A percentile compares a stretch with the other conserved stretches of the same genome.
Conservation (phyloP, 208 protist genomes). For the Leishmania braziliensis region DNA sequence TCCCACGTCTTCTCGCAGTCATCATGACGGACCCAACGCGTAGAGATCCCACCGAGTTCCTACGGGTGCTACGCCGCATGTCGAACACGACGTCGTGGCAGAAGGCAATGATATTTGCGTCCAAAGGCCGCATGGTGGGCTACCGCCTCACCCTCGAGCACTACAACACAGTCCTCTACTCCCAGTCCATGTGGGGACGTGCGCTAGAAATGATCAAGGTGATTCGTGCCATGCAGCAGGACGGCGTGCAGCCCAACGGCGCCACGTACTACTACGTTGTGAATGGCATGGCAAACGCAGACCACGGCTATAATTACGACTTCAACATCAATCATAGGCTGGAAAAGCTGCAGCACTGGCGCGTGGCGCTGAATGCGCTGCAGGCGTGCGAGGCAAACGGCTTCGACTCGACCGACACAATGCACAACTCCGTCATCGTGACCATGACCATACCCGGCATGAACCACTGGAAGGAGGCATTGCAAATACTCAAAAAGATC, state of each 20-base stretch:
- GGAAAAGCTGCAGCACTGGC: slow-evolving; percentile 91
- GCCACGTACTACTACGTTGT: slow-evolving; percentile 92
- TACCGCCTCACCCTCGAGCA: slow-evolving; percentile 87
- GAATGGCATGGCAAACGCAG: slow-evolving; percentile 92
- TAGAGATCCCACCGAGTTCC: slow-evolving; percentile 90
- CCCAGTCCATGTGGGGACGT: slow-evolving; percentile 88
- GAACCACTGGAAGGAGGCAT: slow-evolving; percentile 84
- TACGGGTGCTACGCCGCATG: slow-evolving; percentile 90
- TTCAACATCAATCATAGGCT: slow-evolving; percentile 90
- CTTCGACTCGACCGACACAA: slow-evolving; percentile 90
- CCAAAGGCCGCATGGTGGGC: slow-evolving; percentile 91
- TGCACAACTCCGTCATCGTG: slow-evolving; percentile 92
- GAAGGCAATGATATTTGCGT: slow-evolving; percentile 91
- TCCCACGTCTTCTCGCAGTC: neutral
- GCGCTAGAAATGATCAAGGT: slow-evolving; percentile 90
- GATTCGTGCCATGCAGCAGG: slow-evolving; percentile 88
- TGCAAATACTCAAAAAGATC: slow-evolving; percentile 72
- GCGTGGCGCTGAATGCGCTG: slow-evolving; percentile 85
- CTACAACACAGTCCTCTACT: slow-evolving; percentile 93
- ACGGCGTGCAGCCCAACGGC: slow-evolving; percentile 85
- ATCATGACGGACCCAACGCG: slow-evolving; percentile 90
- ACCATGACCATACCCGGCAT: slow-evolving; percentile 88
- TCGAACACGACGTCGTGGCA: slow-evolving; percentile 89
- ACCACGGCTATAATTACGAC: slow-evolving; percentile 92
- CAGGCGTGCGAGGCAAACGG: slow-evolving; percentile 88